Conservation (phyloP, 257 asterid genomes). For the Scutellaria minor region DNA sequence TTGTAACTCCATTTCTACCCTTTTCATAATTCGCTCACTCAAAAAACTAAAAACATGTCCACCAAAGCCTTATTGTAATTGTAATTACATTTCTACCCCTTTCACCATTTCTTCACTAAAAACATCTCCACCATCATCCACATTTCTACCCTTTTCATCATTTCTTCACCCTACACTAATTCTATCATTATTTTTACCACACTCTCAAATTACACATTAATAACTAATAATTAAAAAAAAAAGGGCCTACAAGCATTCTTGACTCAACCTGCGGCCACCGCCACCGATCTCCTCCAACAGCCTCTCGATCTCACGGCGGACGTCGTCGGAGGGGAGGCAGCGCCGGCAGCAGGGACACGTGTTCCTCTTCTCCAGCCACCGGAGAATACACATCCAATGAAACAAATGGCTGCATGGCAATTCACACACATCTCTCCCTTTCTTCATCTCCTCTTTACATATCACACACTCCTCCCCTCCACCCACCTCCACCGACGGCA, state of each 20-base stretch:
- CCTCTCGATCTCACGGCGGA: conserved; percentile 76
- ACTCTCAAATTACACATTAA: neutral
- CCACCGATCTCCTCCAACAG: conserved; percentile 60
- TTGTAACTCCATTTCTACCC: too few species aligned
- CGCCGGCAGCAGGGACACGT: conserved; percentile 94
- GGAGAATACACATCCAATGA: conserved; percentile 80
- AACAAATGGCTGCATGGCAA: conserved; percentile 86
- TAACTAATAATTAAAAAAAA: neutral
- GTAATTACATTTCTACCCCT: neutral
- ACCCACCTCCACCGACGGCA: conserved; percentile 61
- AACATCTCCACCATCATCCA: too few species aligned
- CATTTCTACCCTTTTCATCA: conserved; percentile 23
- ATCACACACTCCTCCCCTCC: conserved; percentile 66
- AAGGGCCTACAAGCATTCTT: neutral
- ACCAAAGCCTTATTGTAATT: too few species aligned
- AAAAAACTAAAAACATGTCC: too few species aligned
- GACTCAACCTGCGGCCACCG: conserved; percentile 23
- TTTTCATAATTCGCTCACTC: too few species aligned
- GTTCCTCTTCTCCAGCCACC: conserved; percentile 71
- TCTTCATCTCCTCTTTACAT: conserved; percentile 75
- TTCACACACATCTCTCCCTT: conserved; percentile 84
- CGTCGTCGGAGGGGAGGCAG: conserved; percentile 76
- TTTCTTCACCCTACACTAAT: conserved; percentile 4
- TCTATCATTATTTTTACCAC: conserved; percentile 16
- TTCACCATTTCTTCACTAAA: conserved; percentile 22